phyloP scores from a whole-genome alignment of 2,329 filamentous ascomycete species.

The Hymenoscyphus repandus region DNA sequence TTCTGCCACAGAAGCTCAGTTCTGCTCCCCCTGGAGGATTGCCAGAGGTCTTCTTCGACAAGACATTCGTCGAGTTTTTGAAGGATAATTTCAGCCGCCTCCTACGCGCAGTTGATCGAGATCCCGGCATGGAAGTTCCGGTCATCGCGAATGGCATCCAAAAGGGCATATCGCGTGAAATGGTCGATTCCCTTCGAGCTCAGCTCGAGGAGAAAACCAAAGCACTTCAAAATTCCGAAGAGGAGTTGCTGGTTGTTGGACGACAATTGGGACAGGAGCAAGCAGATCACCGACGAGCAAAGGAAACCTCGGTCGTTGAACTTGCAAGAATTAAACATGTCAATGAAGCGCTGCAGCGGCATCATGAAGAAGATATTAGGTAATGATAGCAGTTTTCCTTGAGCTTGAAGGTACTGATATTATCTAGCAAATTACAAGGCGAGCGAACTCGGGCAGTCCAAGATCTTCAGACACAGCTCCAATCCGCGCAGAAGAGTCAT shows the following conservation, averaged over 20 bases:
- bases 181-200: conserved; percentile 77
- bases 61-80: conserved; percentile 84
- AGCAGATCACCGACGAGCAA: conserved; percentile 63
- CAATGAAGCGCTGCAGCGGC: conserved; percentile 65
- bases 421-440: conserved; percentile 25
- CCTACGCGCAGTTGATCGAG: conserved; percentile 79
- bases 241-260: conserved; percentile 42
- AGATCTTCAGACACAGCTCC: conserved; percentile 38
- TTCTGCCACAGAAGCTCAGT: conserved; percentile 65
- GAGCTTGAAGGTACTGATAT: conserved; percentile 15
- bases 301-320: conserved; percentile 52
- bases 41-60: conserved; percentile 81
- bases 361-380: conserved; percentile 62
- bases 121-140: conserved; percentile 81
- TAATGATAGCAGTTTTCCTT: conserved; percentile 47
- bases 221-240: conserved; percentile 43
- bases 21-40: conserved; percentile 48
- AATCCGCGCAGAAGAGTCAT: conserved; percentile 42
- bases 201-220: conserved; percentile 70
- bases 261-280: conserved; percentile 66
- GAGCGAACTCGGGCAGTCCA: conserved; percentile 30
- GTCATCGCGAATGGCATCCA: conserved; percentile 73
- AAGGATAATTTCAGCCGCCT: conserved; percentile 93
- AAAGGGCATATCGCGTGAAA: conserved; percentile 87
- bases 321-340: conserved; percentile 41